Evolutionary conservation across 257 asterid genomes (phyloP).

Genomic region (Nicotiana noctiflora): DNA sequence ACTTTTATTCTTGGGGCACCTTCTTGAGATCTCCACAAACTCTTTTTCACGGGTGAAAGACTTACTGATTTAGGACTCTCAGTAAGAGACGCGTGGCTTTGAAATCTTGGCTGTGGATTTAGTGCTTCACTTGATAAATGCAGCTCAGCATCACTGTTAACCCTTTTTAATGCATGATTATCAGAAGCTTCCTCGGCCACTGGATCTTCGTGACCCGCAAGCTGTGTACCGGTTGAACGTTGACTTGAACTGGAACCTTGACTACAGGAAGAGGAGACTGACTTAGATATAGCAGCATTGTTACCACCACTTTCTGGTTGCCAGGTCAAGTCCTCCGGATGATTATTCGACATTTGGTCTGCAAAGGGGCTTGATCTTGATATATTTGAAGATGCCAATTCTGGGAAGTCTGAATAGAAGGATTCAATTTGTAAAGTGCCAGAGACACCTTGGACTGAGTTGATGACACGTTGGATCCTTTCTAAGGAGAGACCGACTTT

Average conservation of each 20-base stretch:
- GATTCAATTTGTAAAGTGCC: slow-evolving; percentile 62
- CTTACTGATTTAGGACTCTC: slow-evolving; percentile 27
- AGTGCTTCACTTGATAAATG: slow-evolving; percentile 35
- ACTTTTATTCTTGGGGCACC: slow-evolving; percentile 60
- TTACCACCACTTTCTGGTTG: slow-evolving; percentile 23
- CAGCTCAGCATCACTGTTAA: slow-evolving; percentile 53
- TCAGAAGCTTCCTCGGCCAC: slow-evolving; percentile 28
- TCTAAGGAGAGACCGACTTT: slow-evolving; percentile 84
- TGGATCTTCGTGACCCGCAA: slow-evolving; percentile 20
- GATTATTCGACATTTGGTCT: slow-evolving; percentile 17
- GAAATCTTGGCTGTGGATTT: slow-evolving; percentile 39
- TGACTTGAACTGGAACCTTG: slow-evolving; percentile 69
- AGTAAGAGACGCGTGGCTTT: slow-evolving; percentile 31
- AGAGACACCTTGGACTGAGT: slow-evolving; percentile 85
- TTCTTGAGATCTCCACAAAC: slow-evolving; percentile 15
- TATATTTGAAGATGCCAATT: slow-evolving; percentile 56
- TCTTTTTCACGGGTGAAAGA: slow-evolving; percentile 6
- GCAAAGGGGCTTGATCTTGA: slow-evolving; percentile 38
- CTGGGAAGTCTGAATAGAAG: slow-evolving; percentile 69
- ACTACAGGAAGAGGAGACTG: slow-evolving; percentile 68
- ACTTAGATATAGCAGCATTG: slow-evolving; percentile 28
- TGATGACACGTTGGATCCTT: slow-evolving; percentile 84
- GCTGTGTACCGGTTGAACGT: slow-evolving; percentile 49
- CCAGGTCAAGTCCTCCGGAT: slow-evolving; percentile 16
- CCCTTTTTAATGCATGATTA: slow-evolving; percentile 31